These are phyloP conservation scores for Pseudozyma flocculosa DNA, from an alignment of 1,284 basidiomycete genomes.

Conservation along the genomic window DNA sequence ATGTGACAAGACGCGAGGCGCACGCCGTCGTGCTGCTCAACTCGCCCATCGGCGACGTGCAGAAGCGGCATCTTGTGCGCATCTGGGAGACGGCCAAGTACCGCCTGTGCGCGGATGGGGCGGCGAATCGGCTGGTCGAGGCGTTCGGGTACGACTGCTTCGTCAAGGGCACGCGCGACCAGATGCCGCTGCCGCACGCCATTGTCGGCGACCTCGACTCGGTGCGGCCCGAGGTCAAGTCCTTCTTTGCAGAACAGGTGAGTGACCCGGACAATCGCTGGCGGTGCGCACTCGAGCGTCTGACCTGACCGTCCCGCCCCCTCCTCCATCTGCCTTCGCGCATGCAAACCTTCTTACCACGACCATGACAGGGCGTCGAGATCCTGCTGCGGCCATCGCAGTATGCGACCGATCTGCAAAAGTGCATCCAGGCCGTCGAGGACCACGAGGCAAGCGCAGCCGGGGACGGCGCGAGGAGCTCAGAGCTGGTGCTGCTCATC, in stretches of 20 bases:
- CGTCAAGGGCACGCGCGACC: neutral
- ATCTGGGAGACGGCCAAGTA: slow-evolving; percentile 47
- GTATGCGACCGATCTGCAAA: slow-evolving; percentile 90
- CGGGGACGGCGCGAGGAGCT: slow-evolving; percentile 58
- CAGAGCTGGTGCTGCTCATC: slow-evolving; percentile 65
- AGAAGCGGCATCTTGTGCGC: slow-evolving; percentile 22
- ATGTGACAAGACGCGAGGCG: neutral
- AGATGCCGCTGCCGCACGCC: slow-evolving; percentile 66
- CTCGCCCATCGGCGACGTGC: slow-evolving; percentile 25
- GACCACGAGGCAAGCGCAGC: slow-evolving; percentile 63
- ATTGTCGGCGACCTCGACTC: slow-evolving; percentile 95
- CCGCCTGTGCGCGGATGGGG: slow-evolving; percentile 82
- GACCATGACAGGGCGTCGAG: slow-evolving; percentile 69
- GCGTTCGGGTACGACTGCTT: slow-evolving; percentile 59
- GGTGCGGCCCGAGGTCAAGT: slow-evolving; percentile 70
- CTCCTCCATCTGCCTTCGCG: too few species aligned
- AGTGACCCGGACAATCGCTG: slow-evolving; percentile 22
- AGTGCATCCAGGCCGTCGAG: slow-evolving; percentile 72
- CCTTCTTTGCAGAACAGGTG: slow-evolving; percentile 70
- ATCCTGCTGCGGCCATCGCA: slow-evolving; percentile 72
- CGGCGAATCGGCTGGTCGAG: slow-evolving; percentile 83
- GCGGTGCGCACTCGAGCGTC: too few species aligned
- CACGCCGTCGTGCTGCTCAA: slow-evolving; percentile 48
- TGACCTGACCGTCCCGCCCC: too few species aligned
- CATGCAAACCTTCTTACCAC: too few species aligned